phyloP scores from a whole-genome alignment of 441 rosid genomes.

The Gossypium gossypioides region DNA sequence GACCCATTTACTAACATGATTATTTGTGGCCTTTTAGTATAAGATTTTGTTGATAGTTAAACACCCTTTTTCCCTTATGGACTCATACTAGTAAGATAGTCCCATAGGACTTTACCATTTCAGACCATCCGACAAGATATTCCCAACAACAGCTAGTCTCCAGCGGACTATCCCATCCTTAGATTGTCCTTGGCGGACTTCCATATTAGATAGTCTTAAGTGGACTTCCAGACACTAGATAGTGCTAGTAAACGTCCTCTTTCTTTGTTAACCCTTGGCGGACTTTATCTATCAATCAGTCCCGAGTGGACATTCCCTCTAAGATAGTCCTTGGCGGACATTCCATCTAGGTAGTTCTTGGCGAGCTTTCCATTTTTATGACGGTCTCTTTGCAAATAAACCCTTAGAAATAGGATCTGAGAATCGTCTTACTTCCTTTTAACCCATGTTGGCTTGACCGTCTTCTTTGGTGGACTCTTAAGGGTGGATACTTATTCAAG shows the following conservation, averaged over 20 bases:
- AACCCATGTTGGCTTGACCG: no score
- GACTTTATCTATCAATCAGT: background rate
- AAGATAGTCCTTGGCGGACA: background rate
- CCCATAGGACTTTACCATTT: background rate
- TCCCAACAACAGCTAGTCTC: no score
- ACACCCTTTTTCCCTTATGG: background rate
- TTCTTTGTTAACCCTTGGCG: background rate
- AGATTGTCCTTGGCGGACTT: no score
- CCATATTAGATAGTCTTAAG: no score
- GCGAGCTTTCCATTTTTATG: background rate
- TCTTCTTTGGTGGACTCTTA: no score
- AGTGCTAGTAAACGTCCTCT: background rate
- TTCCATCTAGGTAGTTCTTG: background rate
- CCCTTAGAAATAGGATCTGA: background rate
- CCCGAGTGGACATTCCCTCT: background rate
- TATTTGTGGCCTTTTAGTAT: background rate
- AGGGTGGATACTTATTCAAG: no score
- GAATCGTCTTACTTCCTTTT: background rate
- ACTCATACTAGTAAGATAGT: background rate
- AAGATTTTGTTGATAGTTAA: no score
- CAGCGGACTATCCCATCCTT: no score
- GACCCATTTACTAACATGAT: background rate
- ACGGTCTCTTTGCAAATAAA: background rate
- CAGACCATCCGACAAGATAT: no score
- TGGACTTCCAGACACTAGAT: no score